Conservation (phyloP, 1,284 basidiomycete species). For the Ustanciosporium gigantosporum region DNA sequence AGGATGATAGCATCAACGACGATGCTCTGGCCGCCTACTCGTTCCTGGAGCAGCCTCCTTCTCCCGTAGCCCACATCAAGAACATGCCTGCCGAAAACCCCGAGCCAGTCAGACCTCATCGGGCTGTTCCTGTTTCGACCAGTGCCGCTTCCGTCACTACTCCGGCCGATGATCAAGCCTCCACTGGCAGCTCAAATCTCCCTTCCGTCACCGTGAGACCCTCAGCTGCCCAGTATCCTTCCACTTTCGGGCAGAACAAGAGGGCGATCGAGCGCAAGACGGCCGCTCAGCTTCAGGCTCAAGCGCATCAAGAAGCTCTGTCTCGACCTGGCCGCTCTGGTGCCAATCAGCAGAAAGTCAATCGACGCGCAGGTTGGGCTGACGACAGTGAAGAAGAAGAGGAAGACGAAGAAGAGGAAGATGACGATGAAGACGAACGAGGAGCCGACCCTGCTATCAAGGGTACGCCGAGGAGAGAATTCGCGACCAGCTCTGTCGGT, state of each 20-base stretch:
- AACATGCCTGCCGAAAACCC: slow-evolving; percentile 1
- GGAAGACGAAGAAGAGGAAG: slow-evolving; percentile 53
- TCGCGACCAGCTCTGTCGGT: slow-evolving; percentile 8
- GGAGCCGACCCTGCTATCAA: neutral
- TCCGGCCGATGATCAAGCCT: neutral
- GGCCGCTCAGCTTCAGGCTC: slow-evolving; percentile 49
- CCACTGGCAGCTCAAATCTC: neutral
- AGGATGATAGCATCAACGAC: slow-evolving; percentile 38
- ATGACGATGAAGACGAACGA: slow-evolving; percentile 49
- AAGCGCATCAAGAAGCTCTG: slow-evolving; percentile 50
- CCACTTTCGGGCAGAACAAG: slow-evolving; percentile 53
- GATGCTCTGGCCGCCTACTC: slow-evolving; percentile 54
- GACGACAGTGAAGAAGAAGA: slow-evolving; percentile 47
- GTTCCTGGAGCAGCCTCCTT: slow-evolving; percentile 51
- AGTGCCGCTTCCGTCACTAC: neutral
- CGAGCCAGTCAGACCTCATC: slow-evolving; percentile 6
- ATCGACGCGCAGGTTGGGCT: slow-evolving; percentile 35
- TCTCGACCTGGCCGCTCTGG: slow-evolving; percentile 39
- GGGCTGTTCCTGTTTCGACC: slow-evolving; percentile 1
- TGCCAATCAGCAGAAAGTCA: slow-evolving; percentile 33
- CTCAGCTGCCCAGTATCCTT: slow-evolving; percentile 34
- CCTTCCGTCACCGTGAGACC: slow-evolving; percentile 10
- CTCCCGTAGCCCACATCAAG: slow-evolving; percentile 25
- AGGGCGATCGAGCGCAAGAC: slow-evolving; percentile 47
- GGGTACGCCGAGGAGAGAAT: neutral